Conservation (phyloP, 306 rosid species). For the Quercus ilex region DNA sequence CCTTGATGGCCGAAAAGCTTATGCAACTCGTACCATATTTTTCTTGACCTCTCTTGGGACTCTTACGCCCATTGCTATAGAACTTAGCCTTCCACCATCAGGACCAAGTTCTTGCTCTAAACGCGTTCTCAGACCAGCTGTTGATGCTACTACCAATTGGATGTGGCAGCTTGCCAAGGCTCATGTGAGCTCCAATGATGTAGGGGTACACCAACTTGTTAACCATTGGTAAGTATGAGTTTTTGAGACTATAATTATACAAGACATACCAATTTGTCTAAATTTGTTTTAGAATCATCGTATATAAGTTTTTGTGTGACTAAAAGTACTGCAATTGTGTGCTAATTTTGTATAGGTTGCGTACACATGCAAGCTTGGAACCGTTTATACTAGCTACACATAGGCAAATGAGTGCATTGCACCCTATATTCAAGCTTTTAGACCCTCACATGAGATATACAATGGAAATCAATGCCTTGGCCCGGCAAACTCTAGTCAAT, state of each 20-base stretch:
- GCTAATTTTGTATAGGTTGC: conserved; percentile 43
- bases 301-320: background rate
- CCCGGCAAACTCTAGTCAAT: conserved; percentile 65
- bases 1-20: conserved; percentile 84
- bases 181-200: conserved; percentile 84
- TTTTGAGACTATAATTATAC: background rate
- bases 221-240: conserved; percentile 69
- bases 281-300: background rate
- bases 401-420: conserved; percentile 89
- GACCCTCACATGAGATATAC: conserved; percentile 99
- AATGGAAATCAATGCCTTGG: conserved; percentile 72
- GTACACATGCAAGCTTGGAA: conserved; percentile 77
- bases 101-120: conserved; percentile 58
- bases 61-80: conserved; percentile 86
- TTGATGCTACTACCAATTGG: conserved; percentile 84
- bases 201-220: conserved; percentile 92
- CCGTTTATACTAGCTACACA: conserved; percentile 88
- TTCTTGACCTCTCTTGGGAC: conserved; percentile 64
- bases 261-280: background rate
- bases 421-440: conserved; percentile 79
- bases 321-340: background rate
- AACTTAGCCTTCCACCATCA: conserved; percentile 73
- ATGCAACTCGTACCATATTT: conserved; percentile 78
- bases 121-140: conserved; percentile 65
- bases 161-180: conserved; percentile 93